Conservation (phyloP, 768 basidiomycete species). For the Phaeotremella fagi region DNA sequence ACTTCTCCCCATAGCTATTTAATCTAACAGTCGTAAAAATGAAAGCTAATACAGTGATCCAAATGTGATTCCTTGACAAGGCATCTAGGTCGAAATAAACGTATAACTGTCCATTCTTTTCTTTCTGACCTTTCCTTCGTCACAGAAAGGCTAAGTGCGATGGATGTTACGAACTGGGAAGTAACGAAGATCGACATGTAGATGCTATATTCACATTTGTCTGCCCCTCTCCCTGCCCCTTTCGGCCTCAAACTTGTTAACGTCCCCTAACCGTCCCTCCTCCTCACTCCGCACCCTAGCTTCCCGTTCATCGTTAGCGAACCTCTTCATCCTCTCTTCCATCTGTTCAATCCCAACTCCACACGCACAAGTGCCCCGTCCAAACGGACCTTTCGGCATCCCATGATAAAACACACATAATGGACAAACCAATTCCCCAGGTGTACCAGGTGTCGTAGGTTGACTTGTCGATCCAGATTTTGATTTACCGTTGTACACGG, state of each 20-base stretch:
- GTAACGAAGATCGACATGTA: background rate
- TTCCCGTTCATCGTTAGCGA: slow-evolving; percentile 10
- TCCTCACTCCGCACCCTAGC: background rate
- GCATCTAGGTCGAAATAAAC: too few relatives aligned
- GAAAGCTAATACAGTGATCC: too few relatives aligned
- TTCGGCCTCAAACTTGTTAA: background rate
- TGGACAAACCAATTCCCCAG: background rate
- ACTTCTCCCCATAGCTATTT: too few relatives aligned
- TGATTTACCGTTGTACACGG: too few relatives aligned
- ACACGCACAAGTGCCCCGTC: slow-evolving; percentile 14
- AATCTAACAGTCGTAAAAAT: too few relatives aligned
- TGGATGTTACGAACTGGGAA: too few relatives aligned
- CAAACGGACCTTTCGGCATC: slow-evolving; percentile 1
- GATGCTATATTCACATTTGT: background rate
- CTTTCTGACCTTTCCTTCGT: too few relatives aligned
- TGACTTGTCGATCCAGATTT: too few relatives aligned
- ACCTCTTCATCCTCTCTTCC: slow-evolving; percentile 16
- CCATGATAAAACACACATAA: background rate
- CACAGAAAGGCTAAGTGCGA: too few relatives aligned
- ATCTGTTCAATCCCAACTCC: slow-evolving; percentile 12
- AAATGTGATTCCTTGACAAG: too few relatives aligned
- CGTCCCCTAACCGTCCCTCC: background rate
- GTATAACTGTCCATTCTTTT: too few relatives aligned
- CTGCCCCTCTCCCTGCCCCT: background rate
- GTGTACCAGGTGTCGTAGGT: background rate